phyloP scores from a whole-genome alignment of 75 land plant species.

The Picea glauca region DNA sequence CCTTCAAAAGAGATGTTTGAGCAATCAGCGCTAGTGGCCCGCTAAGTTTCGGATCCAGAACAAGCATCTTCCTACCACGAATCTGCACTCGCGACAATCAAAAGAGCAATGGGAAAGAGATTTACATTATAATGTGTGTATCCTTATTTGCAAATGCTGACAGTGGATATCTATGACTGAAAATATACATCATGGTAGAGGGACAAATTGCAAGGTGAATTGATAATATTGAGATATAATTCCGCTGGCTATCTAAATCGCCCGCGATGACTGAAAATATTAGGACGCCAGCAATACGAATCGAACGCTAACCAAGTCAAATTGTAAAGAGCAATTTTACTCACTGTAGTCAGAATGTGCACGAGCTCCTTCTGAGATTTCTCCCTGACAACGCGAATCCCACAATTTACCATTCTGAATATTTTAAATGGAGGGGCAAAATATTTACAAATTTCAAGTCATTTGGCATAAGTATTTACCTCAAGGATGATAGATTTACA shows the following conservation, averaged over 20 bases:
- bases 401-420: background rate
- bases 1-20: conserved; percentile 85
- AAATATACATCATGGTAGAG: background rate
- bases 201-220: background rate
- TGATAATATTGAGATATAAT: background rate
- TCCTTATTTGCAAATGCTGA: background rate
- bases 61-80: conserved; percentile 86
- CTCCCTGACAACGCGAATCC: conserved; percentile 41
- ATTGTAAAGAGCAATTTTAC: conserved; percentile 10
- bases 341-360: conserved; percentile 68
- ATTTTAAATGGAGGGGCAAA: background rate
- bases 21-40: conserved; percentile 77
- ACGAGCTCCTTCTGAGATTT: conserved; percentile 82
- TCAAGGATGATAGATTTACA: conserved; percentile 59
- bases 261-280: background rate
- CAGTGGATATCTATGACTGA: background rate
- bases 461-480: conserved; percentile 25
- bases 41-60: conserved; percentile 83
- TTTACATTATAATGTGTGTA: conserved; percentile 2
- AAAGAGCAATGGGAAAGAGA: background rate
- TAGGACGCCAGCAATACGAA: background rate
- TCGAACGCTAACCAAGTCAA: background rate
- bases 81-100: conserved; percentile 40
- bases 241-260: background rate
- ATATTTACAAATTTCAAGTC: too few species aligned